Evolutionary conservation across 1,139 yeast species (phyloP).

Genomic region (Pichia cactophila): DNA sequence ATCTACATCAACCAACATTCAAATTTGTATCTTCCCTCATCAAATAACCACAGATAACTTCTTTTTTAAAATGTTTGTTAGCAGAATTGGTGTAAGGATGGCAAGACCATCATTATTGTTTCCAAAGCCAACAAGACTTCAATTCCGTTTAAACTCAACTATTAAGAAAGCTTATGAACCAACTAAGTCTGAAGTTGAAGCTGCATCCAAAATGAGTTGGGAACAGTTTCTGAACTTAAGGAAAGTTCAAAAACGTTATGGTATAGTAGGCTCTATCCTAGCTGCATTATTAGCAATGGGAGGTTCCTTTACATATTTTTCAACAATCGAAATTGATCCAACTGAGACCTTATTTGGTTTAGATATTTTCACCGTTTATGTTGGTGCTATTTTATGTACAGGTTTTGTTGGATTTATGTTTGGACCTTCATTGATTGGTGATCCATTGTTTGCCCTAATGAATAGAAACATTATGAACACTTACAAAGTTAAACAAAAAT

Average conservation of each 20-base stretch:
- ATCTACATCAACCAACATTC: neutral
- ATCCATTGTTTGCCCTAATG: conserved; percentile 51
- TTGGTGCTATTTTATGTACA: conserved; percentile 56
- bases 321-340: conserved; percentile 76
- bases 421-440: conserved; percentile 75
- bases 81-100: conserved; percentile 6
- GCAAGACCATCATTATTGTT: conserved; percentile 6
- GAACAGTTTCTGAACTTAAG: conserved; percentile 68
- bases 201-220: conserved; percentile 47
- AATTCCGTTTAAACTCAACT: conserved; percentile 14
- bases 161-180: conserved; percentile 5
- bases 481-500: conserved; percentile 57
- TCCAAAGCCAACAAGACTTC: conserved; percentile 1
- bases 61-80: conserved; percentile 5
- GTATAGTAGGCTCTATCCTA: conserved; percentile 53
- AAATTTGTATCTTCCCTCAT: neutral
- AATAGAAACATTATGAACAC: conserved; percentile 40
- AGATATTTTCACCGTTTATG: conserved; percentile 75
- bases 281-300: conserved; percentile 65
- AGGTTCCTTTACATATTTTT: conserved; percentile 68
- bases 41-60: neutral
- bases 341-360: conserved; percentile 74
- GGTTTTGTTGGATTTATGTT: conserved; percentile 73
- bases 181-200: conserved; percentile 16
- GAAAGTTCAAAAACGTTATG: conserved; percentile 65